These are phyloP conservation scores for Phytophthora aleatoria DNA, from an alignment of 352 stramenopile genomes.

Conservation along the genomic window DNA sequence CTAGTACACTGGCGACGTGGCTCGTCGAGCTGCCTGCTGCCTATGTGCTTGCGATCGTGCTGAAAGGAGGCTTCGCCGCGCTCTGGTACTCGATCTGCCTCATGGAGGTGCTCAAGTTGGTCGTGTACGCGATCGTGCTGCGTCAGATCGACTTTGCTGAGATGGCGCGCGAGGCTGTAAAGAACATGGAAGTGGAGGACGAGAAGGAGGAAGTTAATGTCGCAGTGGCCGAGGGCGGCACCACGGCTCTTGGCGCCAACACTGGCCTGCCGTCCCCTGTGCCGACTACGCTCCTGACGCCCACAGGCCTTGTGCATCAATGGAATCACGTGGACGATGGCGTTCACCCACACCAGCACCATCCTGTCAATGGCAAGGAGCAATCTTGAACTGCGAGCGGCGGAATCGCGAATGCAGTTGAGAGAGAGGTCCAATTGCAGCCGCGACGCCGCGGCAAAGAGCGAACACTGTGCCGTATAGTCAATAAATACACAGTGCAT, in stretches of 20 bases:
- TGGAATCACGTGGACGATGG: conserved; percentile 33
- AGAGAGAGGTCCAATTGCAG: conserved; percentile 10
- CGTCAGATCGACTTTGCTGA: conserved; percentile 26
- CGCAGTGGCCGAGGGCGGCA: conserved; percentile 28
- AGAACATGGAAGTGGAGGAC: conserved; percentile 38
- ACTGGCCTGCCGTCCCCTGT: conserved; percentile 29
- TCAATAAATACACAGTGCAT: background rate
- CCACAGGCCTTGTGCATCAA: conserved; percentile 26
- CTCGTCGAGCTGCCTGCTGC: conserved; percentile 29
- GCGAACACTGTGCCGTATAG: background rate
- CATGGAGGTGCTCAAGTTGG: conserved; percentile 38
- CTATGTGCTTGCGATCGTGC: conserved; percentile 28
- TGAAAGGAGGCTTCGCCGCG: conserved; percentile 27
- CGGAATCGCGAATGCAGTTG: background rate
- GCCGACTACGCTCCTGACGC: conserved; percentile 33
- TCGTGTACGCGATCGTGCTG: conserved; percentile 29
- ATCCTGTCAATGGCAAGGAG: background rate
- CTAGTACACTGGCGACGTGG: conserved; percentile 31
- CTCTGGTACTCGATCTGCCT: conserved; percentile 41
- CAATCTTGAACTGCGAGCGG: background rate
- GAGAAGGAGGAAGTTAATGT: conserved; percentile 30
- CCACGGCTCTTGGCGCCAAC: conserved; percentile 28
- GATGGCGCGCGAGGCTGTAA: conserved; percentile 31
- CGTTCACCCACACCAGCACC: conserved; percentile 21
- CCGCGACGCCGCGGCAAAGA: background rate